Evolutionary conservation across 257 asterid species (phyloP).

Genomic region (Solanum megistacrolobum): DNA sequence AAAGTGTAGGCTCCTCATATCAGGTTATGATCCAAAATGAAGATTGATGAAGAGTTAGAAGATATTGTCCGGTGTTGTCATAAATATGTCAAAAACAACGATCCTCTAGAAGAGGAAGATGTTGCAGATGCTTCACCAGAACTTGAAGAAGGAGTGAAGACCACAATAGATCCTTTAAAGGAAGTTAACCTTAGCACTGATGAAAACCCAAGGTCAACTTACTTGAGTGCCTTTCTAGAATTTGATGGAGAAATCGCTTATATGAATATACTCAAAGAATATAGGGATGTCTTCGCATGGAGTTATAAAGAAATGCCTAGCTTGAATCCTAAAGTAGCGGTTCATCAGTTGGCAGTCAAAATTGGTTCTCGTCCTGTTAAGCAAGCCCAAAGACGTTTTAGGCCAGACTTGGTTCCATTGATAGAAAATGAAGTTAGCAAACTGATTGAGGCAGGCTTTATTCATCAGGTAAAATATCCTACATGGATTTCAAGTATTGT

Average conservation of each 20-base stretch:
- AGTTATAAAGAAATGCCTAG: too few species aligned
- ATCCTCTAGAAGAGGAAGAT: neutral
- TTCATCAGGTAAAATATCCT: neutral
- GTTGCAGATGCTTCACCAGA: neutral
- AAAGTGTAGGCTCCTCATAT: neutral
- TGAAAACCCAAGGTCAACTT: neutral
- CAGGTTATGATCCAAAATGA: neutral
- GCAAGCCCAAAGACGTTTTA: neutral
- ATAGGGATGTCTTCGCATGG: neutral
- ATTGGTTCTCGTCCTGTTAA: neutral
- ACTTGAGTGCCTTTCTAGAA: neutral
- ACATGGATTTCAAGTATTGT: neutral
- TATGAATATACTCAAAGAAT: neutral
- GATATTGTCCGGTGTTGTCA: neutral
- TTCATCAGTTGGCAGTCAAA: neutral
- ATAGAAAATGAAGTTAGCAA: neutral
- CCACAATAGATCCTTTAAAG: too few species aligned
- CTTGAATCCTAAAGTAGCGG: neutral
- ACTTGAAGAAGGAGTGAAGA: too few species aligned
- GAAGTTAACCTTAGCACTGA: neutral
- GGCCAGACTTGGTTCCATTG: neutral
- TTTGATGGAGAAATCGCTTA: neutral
- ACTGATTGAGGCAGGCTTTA: neutral
- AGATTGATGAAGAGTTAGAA: neutral
- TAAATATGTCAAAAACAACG: neutral